Base-by-base conservation (phyloP, 2,329 filamentous ascomycete species). In the Didymella keratinophila region DNA sequence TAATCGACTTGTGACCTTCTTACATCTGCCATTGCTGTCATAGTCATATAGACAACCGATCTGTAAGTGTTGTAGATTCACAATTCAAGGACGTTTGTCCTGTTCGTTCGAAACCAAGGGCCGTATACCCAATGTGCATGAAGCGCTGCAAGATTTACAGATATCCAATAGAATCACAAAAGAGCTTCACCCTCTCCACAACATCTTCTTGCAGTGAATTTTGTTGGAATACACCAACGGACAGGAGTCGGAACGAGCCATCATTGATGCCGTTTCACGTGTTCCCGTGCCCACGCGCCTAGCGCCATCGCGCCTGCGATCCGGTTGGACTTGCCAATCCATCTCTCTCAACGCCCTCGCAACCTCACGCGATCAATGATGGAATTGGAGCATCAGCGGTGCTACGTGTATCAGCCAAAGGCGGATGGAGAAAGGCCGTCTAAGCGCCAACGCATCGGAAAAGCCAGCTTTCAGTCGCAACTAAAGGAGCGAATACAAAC, bases 401-500 rank as follows among this genome's bases (percentile, higher is more conserved):
- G 79, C 65, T 82, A 82, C 60, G 71, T 81, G 5, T 82, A 80
- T 58, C 65, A 77, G 20, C 78, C 77, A 18, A 58, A 75, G 18
- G 67, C 73, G 18, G 54, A 66, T 2, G 71, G 76, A 32, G 70
- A 72, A 27, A 68, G 76, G 27, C 74, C 80, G 4, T 56, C 74
- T 14, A 82, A 82, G 63, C 76, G 78, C 28, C 76, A 78, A 48
- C 73, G 76, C 8, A 72, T 73, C 11, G 72, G 72, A 61, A 78
- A 58, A 60, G 52, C 48, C 25, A 37, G 69, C 36, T 65, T 64
- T 8, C 65, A 71, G 51, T 49, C 61, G 20, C 65, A 71, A 32
- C 64, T 71, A 28, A 58, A 64, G 27, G 76, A 87, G 50, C 83
- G 91, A 21, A 81, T 87, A 70, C 76, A 81, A 44, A 79, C 86